Percentiles rank a stretch among this genome's conserved stretches.
These are phyloP conservation scores for Stylosanthes scabra DNA, from an alignment of 331 rosid genomes.

Conservation along the genomic window DNA sequence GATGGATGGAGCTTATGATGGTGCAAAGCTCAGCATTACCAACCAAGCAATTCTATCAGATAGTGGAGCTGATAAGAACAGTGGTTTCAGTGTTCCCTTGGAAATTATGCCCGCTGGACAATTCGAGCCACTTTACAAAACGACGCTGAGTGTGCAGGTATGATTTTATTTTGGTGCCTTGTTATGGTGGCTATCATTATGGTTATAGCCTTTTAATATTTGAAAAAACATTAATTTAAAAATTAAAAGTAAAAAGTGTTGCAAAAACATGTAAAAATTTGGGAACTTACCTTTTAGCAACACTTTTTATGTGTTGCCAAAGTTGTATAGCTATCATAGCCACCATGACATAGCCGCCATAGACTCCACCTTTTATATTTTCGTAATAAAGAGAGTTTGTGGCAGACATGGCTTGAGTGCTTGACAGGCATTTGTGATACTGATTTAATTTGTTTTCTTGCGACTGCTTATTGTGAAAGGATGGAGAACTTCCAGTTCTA, in stretches of 20 bases:
- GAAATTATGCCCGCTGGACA: conserved; percentile 93
- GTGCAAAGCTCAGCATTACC: conserved; percentile 60
- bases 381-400: conserved; percentile 10
- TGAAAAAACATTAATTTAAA: too few relatives aligned
- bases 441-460: conserved; percentile 33
- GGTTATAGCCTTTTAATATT: too few relatives aligned
- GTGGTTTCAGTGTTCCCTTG: conserved; percentile 71
- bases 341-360: too few relatives aligned
- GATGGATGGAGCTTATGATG: conserved; percentile 86
- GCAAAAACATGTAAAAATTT: too few relatives aligned
- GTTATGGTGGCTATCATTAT: too few relatives aligned
- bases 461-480: conserved; percentile 55
- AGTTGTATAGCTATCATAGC: too few relatives aligned
- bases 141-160: conserved; percentile 87
- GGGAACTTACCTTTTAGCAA: background rate
- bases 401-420: conserved; percentile 9
- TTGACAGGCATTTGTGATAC: background rate
- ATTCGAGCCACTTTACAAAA: conserved; percentile 89
- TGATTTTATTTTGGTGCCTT: background rate
- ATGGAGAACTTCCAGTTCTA: conserved; percentile 93
- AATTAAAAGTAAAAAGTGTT: too few relatives aligned
- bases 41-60: conserved; percentile 91
- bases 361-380: background rate
- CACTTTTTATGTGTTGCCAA: too few relatives aligned
- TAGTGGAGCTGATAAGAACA: conserved; percentile 58